These are phyloP conservation scores for Solanum raphanifolium DNA, from an alignment of 257 asterid species.

Conservation along the genomic window DNA sequence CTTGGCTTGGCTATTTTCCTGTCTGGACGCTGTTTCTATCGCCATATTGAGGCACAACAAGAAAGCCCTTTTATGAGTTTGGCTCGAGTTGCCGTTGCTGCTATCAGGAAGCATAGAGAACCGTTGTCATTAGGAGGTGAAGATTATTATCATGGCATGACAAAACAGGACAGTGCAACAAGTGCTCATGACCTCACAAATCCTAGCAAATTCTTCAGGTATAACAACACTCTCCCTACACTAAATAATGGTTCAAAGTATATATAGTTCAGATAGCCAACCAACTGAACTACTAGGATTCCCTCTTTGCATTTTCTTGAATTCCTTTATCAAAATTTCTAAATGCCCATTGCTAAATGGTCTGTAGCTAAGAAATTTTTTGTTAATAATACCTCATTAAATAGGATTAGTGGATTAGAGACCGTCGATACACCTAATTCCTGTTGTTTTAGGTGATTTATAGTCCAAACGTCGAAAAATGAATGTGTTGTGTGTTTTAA, in stretches of 20 bases:
- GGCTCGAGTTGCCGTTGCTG: slow-evolving; percentile 29
- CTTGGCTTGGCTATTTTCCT: slow-evolving; percentile 34
- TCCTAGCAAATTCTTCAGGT: slow-evolving; percentile 31
- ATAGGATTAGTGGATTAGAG: neutral
- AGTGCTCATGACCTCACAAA: slow-evolving; percentile 7
- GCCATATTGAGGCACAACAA: slow-evolving; percentile 18
- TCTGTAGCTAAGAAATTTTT: neutral
- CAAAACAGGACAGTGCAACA: neutral
- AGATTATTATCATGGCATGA: slow-evolving; percentile 15
- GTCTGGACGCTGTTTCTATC: slow-evolving; percentile 30
- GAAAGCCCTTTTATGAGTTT: slow-evolving; percentile 32
- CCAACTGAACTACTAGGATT: too few species aligned
- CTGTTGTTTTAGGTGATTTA: neutral
- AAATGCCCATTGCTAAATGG: neutral
- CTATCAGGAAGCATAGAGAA: slow-evolving; percentile 23
- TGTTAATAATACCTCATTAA: neutral
- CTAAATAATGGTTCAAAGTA: neutral
- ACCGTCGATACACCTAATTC: neutral
- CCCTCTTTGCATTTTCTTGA: neutral
- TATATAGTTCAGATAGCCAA: neutral
- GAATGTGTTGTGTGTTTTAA: neutral
- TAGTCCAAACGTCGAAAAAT: neutral
- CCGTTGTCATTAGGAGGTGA: neutral
- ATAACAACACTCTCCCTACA: neutral
- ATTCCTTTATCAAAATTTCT: neutral